Base-by-base conservation (phyloP, 2,329 filamentous ascomycete species). In the Niveomyces coronatus region DNA sequence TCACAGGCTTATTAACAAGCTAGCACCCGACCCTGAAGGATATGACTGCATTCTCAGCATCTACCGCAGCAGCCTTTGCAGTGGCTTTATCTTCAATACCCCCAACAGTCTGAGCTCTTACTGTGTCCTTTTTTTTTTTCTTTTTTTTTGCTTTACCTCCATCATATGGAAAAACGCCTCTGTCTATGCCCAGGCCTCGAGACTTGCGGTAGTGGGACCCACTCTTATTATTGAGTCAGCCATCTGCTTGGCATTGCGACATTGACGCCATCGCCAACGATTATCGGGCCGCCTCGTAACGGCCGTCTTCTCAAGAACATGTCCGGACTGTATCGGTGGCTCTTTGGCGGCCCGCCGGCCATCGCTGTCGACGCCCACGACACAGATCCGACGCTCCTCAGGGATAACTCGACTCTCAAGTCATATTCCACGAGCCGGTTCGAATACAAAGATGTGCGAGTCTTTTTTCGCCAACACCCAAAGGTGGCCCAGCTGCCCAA, bases 381-480 rank as follows among this genome's bases (percentile, higher is more conserved):
- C 27, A 80, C 76, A 17, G 87, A 95, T 52, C 86, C 88, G 20
- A 70, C 78, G n/a, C 69, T 95, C 10, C 68, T 96, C 43, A 81
- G 71, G 56, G 82, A 87, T 49, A 72, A 89, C 57, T 87, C 85
- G 11, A 69, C 73, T 27, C 70, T 82, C 48, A 72, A 73, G 51
- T 70, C 78, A 5, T 94, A 87, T 57, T 78, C 70, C n/a, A 88
- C 87, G 3, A 69, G 68, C 13, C 62, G 60, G 19, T 79, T 79
- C 46, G 79, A 73, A 8, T 96, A 95, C 55, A 72, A 78, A 2
- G 74, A 71, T 22, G 71, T 96, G 45, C 78, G 89, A 40, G 79
- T 88, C 30, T 95, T 96, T 58, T 88, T 82, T 61, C 76, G 82
- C 40, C 75, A 76, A 39, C 91, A 95, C 60, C 74, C 79, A 15